Base-by-base conservation (phyloP, 1,284 basidiomycete genomes). In the Ustanciosporium gigantosporum region DNA sequence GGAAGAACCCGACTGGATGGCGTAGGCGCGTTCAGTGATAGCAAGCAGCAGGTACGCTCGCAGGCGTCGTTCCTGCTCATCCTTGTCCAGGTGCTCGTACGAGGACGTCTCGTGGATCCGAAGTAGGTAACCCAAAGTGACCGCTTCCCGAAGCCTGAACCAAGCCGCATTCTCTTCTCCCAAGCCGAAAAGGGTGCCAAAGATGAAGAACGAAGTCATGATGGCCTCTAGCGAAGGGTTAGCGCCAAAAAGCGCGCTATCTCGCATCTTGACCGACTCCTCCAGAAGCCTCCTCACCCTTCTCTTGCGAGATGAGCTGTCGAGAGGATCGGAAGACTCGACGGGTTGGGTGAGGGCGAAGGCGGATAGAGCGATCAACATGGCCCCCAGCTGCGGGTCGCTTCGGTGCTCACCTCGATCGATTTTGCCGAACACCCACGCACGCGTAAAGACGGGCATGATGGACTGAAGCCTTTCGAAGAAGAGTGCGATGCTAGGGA, bases 391-490 rank as follows among this genome's bases (percentile, higher is more conserved):
- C 29, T 71, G 65, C 11, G 66, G 60, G n/a, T 71, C 66, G 4
- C 46, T 58, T 21, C 64, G 59, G 23, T 76, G 71, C 47, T 74
- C 57, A 25, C 66, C 65, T 4, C 51, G 37, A 37, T 73, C 72
- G 25, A 77, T 55, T 36, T 66, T 55, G 34, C 49, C 44, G 45
- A 68, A 69, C 31, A 77, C 52, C 64, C 68, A 74, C 8, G 57
- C 43, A 17, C 68, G 62, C 2, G 69, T 66, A 35, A 77, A 75
- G 34, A 77, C 71, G 29, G 73, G 74, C 72, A 76, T 74, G 47
- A 75, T 68, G 22, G 66, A 66, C 35, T 73, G 68, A 8, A 76
- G 51, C 13, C 69, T 57, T n/a, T 74, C 66, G 35, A 76, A 77
- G 47, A 71, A 77, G 53, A 71, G 59, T 25, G 62, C 68, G 41